Percentiles rank a stretch among this genome's conserved stretches.
phyloP scores from a whole-genome alignment of 208 protist species.

The Trypanosoma avium region DNA sequence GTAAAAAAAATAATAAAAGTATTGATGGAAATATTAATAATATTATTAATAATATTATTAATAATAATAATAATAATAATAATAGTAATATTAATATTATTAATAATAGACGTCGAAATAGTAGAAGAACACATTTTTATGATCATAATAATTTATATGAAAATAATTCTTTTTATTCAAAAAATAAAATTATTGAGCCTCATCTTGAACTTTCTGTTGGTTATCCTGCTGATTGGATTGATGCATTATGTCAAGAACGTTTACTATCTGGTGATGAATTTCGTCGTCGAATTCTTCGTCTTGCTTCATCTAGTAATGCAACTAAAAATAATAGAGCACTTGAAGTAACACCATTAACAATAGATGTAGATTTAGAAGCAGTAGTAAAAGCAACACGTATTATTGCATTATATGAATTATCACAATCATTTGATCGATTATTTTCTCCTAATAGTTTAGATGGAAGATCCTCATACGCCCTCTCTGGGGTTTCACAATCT shows the following conservation, averaged over 20 bases:
- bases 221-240: constrained; percentile 87
- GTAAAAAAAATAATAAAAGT: not conserved
- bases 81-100: not conserved
- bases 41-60: not conserved
- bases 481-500: constrained; percentile 19
- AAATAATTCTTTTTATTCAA: not conserved
- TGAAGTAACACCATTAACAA: constrained; percentile 79
- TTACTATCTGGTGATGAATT: constrained; percentile 67
- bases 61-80: not conserved
- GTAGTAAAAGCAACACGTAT: constrained; percentile 58
- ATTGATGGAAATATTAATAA: not conserved
- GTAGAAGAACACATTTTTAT: not conserved
- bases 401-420: constrained; percentile 77
- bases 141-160: not conserved
- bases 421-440: constrained; percentile 59
- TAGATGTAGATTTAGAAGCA: constrained; percentile 75
- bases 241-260: constrained; percentile 48
- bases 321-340: constrained; percentile 68
- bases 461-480: not conserved
- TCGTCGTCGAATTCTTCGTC: constrained; percentile 57
- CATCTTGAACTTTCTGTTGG: constrained; percentile 79
- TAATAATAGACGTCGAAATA: not conserved
- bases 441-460: constrained; percentile 12
- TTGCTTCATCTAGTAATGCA: constrained; percentile 59
- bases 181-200: constrained; percentile 26